phyloP scores from a whole-genome alignment of 2,329 filamentous ascomycete species.

The Apiospora saccharicola region DNA sequence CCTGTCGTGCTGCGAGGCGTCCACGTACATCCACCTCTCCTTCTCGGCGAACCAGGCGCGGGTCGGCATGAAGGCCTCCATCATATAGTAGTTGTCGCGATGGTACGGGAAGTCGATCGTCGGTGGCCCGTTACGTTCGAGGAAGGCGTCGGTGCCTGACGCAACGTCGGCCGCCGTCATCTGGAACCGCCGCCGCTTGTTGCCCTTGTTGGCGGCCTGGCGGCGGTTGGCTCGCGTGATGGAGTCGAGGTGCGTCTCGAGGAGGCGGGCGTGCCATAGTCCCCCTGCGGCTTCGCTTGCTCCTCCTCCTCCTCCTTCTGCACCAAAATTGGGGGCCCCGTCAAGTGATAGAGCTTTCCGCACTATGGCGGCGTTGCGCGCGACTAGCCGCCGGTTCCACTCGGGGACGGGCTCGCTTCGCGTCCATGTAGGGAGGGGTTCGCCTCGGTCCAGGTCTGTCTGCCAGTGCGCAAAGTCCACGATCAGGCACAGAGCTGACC shows the following conservation, averaged over 20 bases:
- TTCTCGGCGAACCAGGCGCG: conserved; percentile 58
- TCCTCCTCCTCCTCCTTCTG: background rate
- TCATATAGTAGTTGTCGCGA: conserved; percentile 65
- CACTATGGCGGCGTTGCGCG: conserved; percentile 52
- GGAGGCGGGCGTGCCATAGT: conserved; percentile 57
- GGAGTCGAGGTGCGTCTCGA: conserved; percentile 56
- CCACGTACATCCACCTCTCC: conserved; percentile 57
- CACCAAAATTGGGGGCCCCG: background rate
- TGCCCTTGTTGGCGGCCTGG: conserved; percentile 58
- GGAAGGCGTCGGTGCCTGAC: conserved; percentile 57
- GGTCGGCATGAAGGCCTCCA: conserved; percentile 64
- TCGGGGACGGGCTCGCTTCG: conserved; percentile 51
- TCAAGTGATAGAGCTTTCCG: conserved; percentile 53
- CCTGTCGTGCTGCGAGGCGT: conserved; percentile 47
- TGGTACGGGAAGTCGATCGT: conserved; percentile 61
- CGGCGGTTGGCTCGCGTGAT: conserved; percentile 54
- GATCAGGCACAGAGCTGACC: conserved; percentile 61
- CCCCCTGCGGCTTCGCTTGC: background rate
- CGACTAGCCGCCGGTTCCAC: conserved; percentile 59
- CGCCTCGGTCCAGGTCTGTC: conserved; percentile 54
- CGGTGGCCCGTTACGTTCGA: conserved; percentile 57
- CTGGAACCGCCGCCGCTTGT: conserved; percentile 51
- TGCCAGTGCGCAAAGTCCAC: conserved; percentile 67
- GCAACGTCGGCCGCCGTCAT: conserved; percentile 54
- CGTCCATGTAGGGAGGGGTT: conserved; percentile 59